Evolutionary conservation across 208 protist genomes (phyloP), one percentile per base, ranked within the genome.

Genomic region (Wallacemonas sp.): DNA sequence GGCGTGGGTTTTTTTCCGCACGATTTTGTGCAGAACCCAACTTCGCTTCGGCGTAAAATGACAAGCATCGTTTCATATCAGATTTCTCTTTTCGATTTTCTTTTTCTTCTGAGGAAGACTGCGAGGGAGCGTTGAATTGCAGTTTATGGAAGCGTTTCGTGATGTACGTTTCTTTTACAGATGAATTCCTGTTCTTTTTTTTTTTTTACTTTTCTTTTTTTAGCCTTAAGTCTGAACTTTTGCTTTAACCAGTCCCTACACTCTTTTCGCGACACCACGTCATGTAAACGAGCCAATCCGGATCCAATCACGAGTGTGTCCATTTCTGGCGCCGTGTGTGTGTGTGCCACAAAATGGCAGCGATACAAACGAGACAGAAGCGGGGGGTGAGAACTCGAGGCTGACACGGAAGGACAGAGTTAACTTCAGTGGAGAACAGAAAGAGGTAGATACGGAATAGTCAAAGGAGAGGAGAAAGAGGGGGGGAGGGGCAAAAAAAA

Each of bases 141-240:
- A 75, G n/a, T 59, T 54, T 54, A 34, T 55, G 59, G 76, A 64
- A 65, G 51, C 51, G 30, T 58, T 58, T 41, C 1, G 1, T 58
- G 39, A 24, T 64, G 22, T 54, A 31, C 33, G 56, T 63, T 4
- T 6, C 15, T 34, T 42, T 41, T 61, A 53, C 17, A 8, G n/a
- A 19, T 55, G 3, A 30, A 12, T 59, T 56, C 44, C 26, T 30
- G 33, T 39, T 15, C 11, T 22, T 67, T 31, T 68, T 45, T 55
- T 55, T 66, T 19, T 64, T 49, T 58, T 38, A 24, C 17, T 26
- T 66, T 69, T 59, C 28, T 64, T 72, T 61, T 76, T 59, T 45
- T 26, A 60, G 36, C 45, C 62, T 53, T 28, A 59, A 6, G 24
- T n/a, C n/a, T 11, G 38, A 26, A 59, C 41, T 26, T 39, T 62